A percentile compares a stretch with the other conserved stretches of the same genome.
Evolutionary conservation across 345 rosid species (phyloP).

Genomic region (Eucalyptus victrix): DNA sequence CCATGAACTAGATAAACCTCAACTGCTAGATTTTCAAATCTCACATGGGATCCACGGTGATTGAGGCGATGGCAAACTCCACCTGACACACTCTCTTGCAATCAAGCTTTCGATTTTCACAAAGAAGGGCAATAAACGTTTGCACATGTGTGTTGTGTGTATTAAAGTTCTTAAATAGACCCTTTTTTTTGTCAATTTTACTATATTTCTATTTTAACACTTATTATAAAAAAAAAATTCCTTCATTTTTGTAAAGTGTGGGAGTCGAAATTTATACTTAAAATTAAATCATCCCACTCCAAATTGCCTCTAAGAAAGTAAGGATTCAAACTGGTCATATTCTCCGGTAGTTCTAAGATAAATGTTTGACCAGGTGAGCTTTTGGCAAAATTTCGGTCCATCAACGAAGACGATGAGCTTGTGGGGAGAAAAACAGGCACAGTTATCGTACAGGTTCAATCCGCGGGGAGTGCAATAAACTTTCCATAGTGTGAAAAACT

Average conservation of each 20-base stretch:
- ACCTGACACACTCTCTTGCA: fast-evolving
- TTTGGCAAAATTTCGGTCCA: neutral
- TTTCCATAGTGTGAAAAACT: neutral
- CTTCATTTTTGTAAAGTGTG: no score
- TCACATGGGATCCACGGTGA: fast-evolving
- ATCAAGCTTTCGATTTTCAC: neutral
- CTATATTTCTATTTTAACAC: no score
- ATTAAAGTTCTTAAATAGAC: no score
- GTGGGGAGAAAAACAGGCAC: fast-evolving
- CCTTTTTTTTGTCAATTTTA: no score
- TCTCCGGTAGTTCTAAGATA: no score
- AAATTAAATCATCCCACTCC: fast-evolving
- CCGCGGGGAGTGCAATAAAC: no score
- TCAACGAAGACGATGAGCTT: neutral
- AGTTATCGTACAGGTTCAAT: no score
- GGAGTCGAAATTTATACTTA: fast-evolving
- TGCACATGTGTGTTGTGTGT: fast-evolving
- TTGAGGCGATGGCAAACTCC: neutral
- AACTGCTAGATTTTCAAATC: fast-evolving
- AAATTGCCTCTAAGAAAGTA: fast-evolving
- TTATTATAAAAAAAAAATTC: no score
- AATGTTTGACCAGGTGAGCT: fast-evolving
- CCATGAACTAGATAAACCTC: neutral
- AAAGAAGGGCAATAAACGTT: fast-evolving
- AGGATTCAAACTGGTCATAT: no score